A percentile compares a stretch with the other conserved stretches of the same genome.
phyloP scores from a whole-genome alignment of 495 filamentous ascomycete species.

The Hyaloscypha finlandica region DNA sequence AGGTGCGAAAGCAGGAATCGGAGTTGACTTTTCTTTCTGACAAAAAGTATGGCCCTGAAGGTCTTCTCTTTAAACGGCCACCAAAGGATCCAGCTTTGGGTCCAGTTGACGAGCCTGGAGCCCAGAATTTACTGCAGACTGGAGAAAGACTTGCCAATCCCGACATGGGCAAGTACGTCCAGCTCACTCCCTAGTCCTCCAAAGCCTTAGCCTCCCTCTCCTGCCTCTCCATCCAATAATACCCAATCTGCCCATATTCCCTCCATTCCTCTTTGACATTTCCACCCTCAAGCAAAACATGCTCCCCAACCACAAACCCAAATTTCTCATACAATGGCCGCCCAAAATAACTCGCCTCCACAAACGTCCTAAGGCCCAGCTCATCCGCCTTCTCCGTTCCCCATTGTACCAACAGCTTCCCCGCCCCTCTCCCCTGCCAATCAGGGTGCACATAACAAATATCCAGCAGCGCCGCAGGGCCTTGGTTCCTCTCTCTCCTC shows the following conservation, averaged over 20 bases:
- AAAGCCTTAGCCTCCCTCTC: not conserved
- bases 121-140: too few species aligned
- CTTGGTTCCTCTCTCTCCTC: conserved; percentile 8
- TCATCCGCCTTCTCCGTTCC: conserved; percentile 7
- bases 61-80: too few species aligned
- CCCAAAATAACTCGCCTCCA: not conserved
- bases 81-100: too few species aligned
- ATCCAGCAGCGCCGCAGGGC: conserved; percentile 8
- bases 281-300: not conserved
- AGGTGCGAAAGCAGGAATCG: conserved; percentile 12
- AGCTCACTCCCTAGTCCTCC: not conserved
- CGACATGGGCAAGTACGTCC: too few species aligned
- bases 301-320: conserved; percentile 5
- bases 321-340: conserved; percentile 3
- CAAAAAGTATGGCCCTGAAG: too few species aligned
- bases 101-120: too few species aligned
- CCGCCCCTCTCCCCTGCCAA: not conserved
- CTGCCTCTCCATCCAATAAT: conserved; percentile 2
- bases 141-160: too few species aligned
- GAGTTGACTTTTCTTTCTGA: not conserved
- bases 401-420: conserved; percentile 1
- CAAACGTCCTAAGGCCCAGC: not conserved
- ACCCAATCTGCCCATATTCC: not conserved
- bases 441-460: not conserved
- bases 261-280: conserved; percentile 6